Conservation (phyloP, 2,329 filamentous ascomycete species). For the Calonectria naviculata region DNA sequence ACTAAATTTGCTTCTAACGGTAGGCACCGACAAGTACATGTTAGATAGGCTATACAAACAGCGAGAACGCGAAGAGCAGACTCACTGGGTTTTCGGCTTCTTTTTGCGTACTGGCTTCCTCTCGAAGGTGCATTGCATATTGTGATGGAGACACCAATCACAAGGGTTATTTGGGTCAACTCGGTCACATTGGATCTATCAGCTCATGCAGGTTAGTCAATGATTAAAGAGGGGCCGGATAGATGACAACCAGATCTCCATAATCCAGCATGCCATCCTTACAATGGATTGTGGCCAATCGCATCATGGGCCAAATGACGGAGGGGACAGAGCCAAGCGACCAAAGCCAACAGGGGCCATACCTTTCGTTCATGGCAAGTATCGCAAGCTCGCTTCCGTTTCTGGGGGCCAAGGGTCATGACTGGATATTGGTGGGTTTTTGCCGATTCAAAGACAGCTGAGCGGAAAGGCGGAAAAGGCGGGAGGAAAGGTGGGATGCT, state of each 20-base stretch:
- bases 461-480: not conserved
- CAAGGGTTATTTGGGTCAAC: not conserved
- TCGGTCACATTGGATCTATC: not conserved
- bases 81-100: not conserved
- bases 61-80: no score
- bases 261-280: not conserved
- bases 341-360: not conserved
- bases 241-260: no score
- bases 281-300: not conserved
- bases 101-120: not conserved
- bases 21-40: not conserved
- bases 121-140: not conserved
- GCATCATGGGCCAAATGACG: not conserved
- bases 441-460: not conserved
- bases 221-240: no score
- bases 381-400: not conserved
- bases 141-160: not conserved
- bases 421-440: not conserved
- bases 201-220: not conserved
- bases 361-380: constrained; percentile 9
- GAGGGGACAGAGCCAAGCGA: not conserved
- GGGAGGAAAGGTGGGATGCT: not conserved
- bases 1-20: not conserved
- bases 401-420: not conserved
- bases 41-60: not conserved